phyloP scores from a whole-genome alignment of 805 yeast species.

The Ogataea pini region DNA sequence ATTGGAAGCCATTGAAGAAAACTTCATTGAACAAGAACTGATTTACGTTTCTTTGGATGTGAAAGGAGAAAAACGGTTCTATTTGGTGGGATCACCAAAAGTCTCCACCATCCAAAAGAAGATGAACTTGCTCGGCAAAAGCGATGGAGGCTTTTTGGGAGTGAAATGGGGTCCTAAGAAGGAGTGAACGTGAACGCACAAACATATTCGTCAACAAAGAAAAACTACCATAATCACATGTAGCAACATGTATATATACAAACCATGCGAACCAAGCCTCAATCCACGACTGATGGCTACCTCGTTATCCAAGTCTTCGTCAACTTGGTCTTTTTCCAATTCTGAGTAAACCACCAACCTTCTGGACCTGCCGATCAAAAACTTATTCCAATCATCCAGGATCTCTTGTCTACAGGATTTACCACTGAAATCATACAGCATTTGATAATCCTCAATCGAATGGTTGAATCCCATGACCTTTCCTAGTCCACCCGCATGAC shows the following conservation, averaged over 20 bases:
- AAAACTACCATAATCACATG: constrained; percentile 12
- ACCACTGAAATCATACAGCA: constrained; percentile 24
- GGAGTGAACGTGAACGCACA: constrained; percentile 30
- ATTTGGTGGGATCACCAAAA: constrained; percentile 63
- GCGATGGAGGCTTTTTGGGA: constrained; percentile 67
- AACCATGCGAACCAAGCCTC: constrained; percentile 13
- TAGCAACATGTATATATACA: constrained; percentile 12
- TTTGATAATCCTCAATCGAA: constrained; percentile 18
- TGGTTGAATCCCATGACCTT: constrained; percentile 17
- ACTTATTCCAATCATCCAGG: constrained; percentile 27
- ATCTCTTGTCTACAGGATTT: constrained; percentile 28
- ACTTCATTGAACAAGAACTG: constrained; percentile 66
- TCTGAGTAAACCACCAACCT: constrained; percentile 9
- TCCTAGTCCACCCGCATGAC: constrained; percentile 21
- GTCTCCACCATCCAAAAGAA: constrained; percentile 44
- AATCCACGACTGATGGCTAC: constrained; percentile 16
- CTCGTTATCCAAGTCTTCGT: constrained; percentile 20
- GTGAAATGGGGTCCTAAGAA: constrained; percentile 85
- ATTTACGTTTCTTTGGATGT: constrained; percentile 75
- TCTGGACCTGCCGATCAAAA: constrained; percentile 23
- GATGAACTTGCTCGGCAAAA: constrained; percentile 41
- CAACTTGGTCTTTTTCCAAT: constrained; percentile 16
- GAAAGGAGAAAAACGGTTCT: constrained; percentile 67
- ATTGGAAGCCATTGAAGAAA: constrained; percentile 75
- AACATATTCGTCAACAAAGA: neutral